Percentiles rank a stretch among this genome's conserved stretches.
These are phyloP conservation scores for Mycena alexandri DNA, from an alignment of 768 basidiomycete genomes.

Conservation along the genomic window DNA sequence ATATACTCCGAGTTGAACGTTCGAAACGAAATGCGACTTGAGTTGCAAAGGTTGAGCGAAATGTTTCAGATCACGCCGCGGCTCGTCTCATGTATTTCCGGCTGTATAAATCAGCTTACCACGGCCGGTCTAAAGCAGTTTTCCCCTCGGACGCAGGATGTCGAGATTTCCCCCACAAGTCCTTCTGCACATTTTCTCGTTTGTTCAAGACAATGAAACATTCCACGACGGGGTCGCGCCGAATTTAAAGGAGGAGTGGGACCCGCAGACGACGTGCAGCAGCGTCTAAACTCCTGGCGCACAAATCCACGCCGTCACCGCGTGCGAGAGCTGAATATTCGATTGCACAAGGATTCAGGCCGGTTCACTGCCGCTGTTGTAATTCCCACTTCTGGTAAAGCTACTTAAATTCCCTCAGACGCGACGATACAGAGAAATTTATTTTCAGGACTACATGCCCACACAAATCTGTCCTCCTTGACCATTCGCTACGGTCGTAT, in stretches of 20 bases:
- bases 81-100: no score
- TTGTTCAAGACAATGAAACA: constrained; percentile 11
- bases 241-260: not conserved
- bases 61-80: no score
- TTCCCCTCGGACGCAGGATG: no score
- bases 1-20: no score
- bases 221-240: not conserved
- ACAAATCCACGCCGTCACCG: not conserved
- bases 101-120: no score
- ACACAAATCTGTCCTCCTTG: not conserved
- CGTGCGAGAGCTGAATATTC: constrained; percentile 1
- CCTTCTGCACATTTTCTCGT: constrained; percentile 6
- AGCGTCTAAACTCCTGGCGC: not conserved
- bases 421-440: not conserved
- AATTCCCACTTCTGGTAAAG: no score
- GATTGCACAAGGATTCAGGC: not conserved
- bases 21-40: no score
- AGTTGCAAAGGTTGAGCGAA: no score
- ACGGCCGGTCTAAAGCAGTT: no score
- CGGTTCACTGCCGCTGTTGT: no score
- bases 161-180: constrained; percentile 7
- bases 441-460: not conserved
- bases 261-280: constrained; percentile 1
- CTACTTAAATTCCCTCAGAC: no score
- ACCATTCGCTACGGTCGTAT: constrained; percentile 15